Percentiles rank a stretch among this genome's conserved stretches.
phyloP scores from a whole-genome alignment of 768 basidiomycete genomes.

The Xerocomus brunneocitrinus region DNA sequence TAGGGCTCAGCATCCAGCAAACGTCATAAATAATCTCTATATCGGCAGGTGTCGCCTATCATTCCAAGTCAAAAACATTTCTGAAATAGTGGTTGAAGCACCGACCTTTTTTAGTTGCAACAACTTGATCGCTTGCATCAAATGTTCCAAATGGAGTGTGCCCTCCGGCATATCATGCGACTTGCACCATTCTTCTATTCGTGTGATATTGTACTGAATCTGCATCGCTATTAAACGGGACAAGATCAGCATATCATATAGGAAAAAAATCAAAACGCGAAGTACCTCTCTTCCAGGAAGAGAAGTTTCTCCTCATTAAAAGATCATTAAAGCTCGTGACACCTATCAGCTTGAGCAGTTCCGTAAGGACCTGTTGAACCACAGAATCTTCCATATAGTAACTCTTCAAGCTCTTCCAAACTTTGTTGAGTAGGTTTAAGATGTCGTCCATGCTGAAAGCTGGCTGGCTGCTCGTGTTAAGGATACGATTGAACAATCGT shows the following conservation, averaged over 20 bases:
- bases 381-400: conserved; percentile 98
- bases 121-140: conserved; percentile 99
- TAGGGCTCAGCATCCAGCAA: conserved; percentile 99
- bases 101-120: conserved; percentile 93
- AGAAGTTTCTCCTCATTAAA: conserved; percentile 97
- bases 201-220: conserved; percentile 99
- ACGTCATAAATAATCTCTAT: conserved; percentile 99
- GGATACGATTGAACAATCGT: conserved; percentile 87
- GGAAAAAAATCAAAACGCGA: conserved; percentile 6
- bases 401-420: conserved; percentile 96
- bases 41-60: conserved; percentile 84
- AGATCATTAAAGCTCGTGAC: conserved; percentile 98
- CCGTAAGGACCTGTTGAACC: conserved; percentile 91
- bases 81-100: not conserved
- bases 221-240: conserved; percentile 77
- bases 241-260: not conserved
- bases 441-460: conserved; percentile 99
- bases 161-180: conserved; percentile 99
- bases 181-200: conserved; percentile 99
- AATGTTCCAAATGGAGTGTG: conserved; percentile 92
- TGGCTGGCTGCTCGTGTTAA: conserved; percentile 80
- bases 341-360: conserved; percentile 91
- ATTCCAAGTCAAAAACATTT: conserved; percentile 7
- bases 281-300: conserved; percentile 98
- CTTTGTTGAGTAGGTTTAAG: conserved; percentile 92